A percentile compares a stretch with the other conserved stretches of the same genome.
These are phyloP conservation scores for Eleusine indica DNA, from an alignment of 176 grass and related monocot genomes.

Conservation along the genomic window DNA sequence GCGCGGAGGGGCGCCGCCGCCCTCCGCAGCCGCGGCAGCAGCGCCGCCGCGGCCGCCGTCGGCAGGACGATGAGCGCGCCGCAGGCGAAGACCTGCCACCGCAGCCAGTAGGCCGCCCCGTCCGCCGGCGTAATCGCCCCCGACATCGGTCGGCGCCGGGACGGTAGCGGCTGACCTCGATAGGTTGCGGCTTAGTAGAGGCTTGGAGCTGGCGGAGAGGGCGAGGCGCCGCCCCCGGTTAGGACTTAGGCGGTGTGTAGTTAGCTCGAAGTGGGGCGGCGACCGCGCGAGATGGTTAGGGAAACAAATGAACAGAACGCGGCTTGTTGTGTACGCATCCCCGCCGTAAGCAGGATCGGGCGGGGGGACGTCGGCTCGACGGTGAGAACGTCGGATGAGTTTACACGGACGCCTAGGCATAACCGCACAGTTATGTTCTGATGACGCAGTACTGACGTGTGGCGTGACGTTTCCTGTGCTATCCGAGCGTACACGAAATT, in stretches of 20 bases:
- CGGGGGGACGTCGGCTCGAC: too few relatives aligned
- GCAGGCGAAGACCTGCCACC: conserved; percentile 64
- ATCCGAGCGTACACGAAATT: neutral
- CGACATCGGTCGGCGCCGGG: neutral
- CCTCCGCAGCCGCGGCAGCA: conserved; percentile 52
- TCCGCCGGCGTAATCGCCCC: conserved; percentile 34
- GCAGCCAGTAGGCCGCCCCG: conserved; percentile 59
- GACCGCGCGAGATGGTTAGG: neutral
- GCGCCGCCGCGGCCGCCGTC: conserved; percentile 33
- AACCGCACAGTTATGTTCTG: neutral
- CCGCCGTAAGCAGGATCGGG: neutral
- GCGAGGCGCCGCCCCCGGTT: neutral
- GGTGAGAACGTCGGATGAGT: neutral
- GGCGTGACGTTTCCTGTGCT: neutral
- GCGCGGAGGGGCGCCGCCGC: conserved; percentile 34
- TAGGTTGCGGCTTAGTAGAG: neutral
- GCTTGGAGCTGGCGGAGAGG: neutral
- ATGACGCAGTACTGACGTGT: neutral
- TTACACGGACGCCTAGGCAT: neutral
- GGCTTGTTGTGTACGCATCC: neutral
- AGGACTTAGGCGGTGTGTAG: neutral
- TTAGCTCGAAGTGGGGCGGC: neutral
- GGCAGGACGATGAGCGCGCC: conserved; percentile 53
- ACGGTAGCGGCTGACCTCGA: neutral
- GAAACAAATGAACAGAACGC: conserved; percentile 5